Evolutionary conservation across 805 yeast genomes (phyloP).

Genomic region (Pichia ethanolica): DNA sequence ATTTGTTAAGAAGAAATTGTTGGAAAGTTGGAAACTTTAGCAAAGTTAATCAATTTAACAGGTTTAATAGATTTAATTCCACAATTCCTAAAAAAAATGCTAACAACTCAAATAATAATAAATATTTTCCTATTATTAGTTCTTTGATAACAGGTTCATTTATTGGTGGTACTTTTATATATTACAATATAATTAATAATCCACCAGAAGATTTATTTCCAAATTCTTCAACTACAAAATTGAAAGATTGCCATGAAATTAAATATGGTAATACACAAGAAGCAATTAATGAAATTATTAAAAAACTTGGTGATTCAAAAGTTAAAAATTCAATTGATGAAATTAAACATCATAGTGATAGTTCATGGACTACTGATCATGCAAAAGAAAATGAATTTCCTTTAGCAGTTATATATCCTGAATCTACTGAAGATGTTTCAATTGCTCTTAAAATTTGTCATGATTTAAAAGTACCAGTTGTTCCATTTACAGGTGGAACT

Average conservation of each 20-base stretch:
- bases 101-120: neutral
- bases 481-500: conserved; percentile 73
- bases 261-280: conserved; percentile 45
- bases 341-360: conserved; percentile 26
- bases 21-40: too few relatives aligned
- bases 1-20: too few relatives aligned
- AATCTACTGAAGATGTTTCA: conserved; percentile 60
- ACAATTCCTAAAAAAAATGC: neutral
- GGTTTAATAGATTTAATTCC: too few relatives aligned
- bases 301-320: conserved; percentile 46
- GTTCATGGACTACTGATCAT: conserved; percentile 29
- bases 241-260: conserved; percentile 39
- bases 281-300: conserved; percentile 40
- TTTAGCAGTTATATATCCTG: conserved; percentile 51
- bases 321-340: conserved; percentile 32
- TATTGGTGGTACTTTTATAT: conserved; percentile 18
- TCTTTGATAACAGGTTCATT: neutral
- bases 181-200: conserved; percentile 13
- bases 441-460: conserved; percentile 55
- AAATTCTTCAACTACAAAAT: conserved; percentile 39
- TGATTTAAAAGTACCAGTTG: conserved; percentile 55
- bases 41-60: too few relatives aligned
- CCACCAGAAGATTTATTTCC: conserved; percentile 25
- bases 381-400: conserved; percentile 28
- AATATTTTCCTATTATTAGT: neutral